Base-by-base conservation (phyloP, 768 basidiomycete genomes). In the Tricholoma sp. region DNA sequence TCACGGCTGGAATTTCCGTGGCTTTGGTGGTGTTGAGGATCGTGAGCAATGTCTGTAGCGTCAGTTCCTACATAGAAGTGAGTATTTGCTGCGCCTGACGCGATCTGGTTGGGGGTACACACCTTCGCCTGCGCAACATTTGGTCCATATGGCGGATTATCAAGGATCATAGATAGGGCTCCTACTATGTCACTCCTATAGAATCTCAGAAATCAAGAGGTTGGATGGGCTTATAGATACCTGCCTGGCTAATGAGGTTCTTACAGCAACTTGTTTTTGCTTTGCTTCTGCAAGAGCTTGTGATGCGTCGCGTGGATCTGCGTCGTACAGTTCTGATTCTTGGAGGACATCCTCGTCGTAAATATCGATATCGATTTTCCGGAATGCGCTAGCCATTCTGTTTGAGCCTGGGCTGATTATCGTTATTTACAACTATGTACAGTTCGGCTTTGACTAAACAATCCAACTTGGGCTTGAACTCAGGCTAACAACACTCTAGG, bases 1-100 rank as follows among this genome's bases (percentile, higher is more conserved):
- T 79, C 51, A 89, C 83, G 22, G 74, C 74, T 2, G 88, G 79
- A 60, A 98, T 92, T 60, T 98, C 95, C 2, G 91, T 81, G 5
- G 93, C 76, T 69, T 96, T 93, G 11, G 94, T 97, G 57, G 91
- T 94, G 78, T 97, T 98, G 60, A 98, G 82, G 61, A 98, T 91
- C 0, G 90, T 86, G 34, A 95, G 80, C 22, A 98, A 77, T 0
- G 87, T 84, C 61, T 88, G 84, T 24, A 95, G 83, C 0, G 89
- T 90, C 31, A 93, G 68, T 57, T 83, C 82, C 94, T 97, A 67
- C 4, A 56, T 35, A 14, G 27, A 53, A 62, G 24, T 56, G 41
- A 32, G 21, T 54, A 19, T 21, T 9, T 47, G 24, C 46, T 29
- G 50, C 55, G 11, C 35, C 37, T 24, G 24, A 58, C 6, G 54